Conservation (phyloP, 371 early-diverging fungal genomes). For the Mortierella sp. region DNA sequence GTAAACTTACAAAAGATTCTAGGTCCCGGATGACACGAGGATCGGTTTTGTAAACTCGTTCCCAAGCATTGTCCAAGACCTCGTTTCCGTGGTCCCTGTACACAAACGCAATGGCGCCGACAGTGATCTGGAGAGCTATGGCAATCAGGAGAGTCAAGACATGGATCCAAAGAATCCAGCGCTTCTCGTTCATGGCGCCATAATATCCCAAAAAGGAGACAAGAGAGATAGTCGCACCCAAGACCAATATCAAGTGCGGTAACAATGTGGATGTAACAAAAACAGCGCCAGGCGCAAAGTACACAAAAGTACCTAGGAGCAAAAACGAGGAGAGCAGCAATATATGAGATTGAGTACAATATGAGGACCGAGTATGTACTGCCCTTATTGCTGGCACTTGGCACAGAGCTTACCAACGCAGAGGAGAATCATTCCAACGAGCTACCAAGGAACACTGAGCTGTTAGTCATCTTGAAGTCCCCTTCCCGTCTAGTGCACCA, state of each 20-base stretch:
- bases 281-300: conserved; percentile 49
- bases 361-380: neutral
- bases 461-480: neutral
- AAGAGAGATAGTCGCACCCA: conserved; percentile 50
- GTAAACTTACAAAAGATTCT: conserved; percentile 48
- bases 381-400: neutral
- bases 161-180: conserved; percentile 53
- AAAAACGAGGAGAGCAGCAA: neutral
- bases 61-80: conserved; percentile 49
- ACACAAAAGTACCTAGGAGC: conserved; percentile 46
- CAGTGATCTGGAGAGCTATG: conserved; percentile 53
- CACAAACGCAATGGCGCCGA: conserved; percentile 48
- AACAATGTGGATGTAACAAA: conserved; percentile 53
- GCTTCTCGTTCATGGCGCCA: conserved; percentile 54
- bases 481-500: neutral
- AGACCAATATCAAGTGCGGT: conserved; percentile 44
- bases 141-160: conserved; percentile 41
- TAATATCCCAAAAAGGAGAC: conserved; percentile 56
- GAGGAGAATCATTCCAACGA: conserved; percentile 56
- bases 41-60: conserved; percentile 38
- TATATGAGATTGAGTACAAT: neutral
- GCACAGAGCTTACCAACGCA: conserved; percentile 34
- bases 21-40: conserved; percentile 52
- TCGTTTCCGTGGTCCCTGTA: conserved; percentile 49
- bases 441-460: conserved; percentile 13